These are phyloP conservation scores for Theileria orientalis DNA, from an alignment of 169 alveolate genomes.

Conservation along the genomic window DNA sequence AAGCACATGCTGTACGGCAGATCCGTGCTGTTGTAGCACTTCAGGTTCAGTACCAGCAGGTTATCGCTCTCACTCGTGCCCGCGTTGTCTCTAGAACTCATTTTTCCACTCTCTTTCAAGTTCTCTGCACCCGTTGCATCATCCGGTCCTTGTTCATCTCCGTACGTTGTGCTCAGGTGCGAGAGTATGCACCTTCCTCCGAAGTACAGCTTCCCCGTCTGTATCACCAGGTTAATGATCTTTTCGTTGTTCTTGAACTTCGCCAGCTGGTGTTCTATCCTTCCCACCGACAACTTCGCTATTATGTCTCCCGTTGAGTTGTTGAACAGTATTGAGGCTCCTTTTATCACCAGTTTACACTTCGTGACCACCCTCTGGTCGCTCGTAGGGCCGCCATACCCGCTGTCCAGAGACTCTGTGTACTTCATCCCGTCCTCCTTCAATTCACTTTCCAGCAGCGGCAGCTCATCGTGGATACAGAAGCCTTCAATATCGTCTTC, in stretches of 20 bases:
- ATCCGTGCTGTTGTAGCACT: constrained; percentile 41
- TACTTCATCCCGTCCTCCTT: background rate
- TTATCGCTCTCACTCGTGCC: constrained; percentile 9
- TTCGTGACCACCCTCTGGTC: background rate
- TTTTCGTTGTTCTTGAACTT: constrained; percentile 38
- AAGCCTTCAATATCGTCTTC: constrained; percentile 4
- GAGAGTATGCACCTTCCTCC: constrained; percentile 54
- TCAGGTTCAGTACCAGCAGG: constrained; percentile 27
- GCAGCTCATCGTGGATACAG: constrained; percentile 27
- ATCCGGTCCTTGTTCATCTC: background rate
- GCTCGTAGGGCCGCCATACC: no score
- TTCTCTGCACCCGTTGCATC: background rate
- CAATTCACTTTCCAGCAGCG: constrained; percentile 33
- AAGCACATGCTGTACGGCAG: constrained; percentile 67
- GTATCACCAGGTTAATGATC: constrained; percentile 23
- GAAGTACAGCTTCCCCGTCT: constrained; percentile 44
- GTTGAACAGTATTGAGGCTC: constrained; percentile 57
- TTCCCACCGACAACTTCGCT: constrained; percentile 45
- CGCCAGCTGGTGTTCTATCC: constrained; percentile 13
- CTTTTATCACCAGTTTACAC: constrained; percentile 31
- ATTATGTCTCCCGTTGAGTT: constrained; percentile 24
- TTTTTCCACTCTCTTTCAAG: background rate
- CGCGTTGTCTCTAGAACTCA: background rate
- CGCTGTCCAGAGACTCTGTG: no score
- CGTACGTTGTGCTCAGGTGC: constrained; percentile 10